A percentile compares a stretch with the other conserved stretches of the same genome.
Evolutionary conservation across 2,329 filamentous ascomycete genomes (phyloP).

Genomic region (Fusarium sp.): DNA sequence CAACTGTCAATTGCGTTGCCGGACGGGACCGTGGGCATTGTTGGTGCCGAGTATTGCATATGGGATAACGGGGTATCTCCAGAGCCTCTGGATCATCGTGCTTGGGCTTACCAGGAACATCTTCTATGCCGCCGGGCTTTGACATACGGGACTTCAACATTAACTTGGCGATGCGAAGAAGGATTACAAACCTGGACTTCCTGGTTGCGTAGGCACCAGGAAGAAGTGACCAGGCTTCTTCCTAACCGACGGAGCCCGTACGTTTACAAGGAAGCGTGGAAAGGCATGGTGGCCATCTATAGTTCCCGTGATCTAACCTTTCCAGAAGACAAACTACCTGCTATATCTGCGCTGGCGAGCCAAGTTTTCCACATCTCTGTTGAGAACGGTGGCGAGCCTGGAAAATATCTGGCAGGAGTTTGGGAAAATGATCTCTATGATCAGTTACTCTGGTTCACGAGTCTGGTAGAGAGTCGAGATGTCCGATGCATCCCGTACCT

Average conservation of each 20-base stretch:
- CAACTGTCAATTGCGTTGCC: neutral
- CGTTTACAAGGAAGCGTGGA: conserved; percentile 4
- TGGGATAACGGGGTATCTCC: neutral
- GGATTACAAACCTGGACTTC: conserved; percentile 2
- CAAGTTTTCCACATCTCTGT: neutral
- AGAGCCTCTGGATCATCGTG: conserved; percentile 4
- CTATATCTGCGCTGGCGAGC: conserved; percentile 6
- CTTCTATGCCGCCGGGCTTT: conserved; percentile 9
- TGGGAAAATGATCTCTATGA: neutral
- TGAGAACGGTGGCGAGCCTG: neutral
- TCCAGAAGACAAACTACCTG: conserved; percentile 5
- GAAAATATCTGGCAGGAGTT: neutral
- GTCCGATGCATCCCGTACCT: neutral
- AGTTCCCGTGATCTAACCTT: neutral
- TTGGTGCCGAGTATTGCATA: neutral
- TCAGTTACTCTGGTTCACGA: neutral
- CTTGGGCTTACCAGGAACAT: conserved; percentile 8
- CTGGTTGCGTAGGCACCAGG: neutral
- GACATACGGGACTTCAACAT: conserved; percentile 7
- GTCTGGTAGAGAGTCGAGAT: neutral
- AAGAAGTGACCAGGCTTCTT: neutral
- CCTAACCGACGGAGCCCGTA: neutral
- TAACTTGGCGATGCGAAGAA: conserved; percentile 8
- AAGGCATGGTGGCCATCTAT: conserved; percentile 1
- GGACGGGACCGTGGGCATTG: neutral